These are phyloP conservation scores for Fusarium tjaetaba DNA, from an alignment of 2,329 filamentous ascomycete species.

Conservation along the genomic window DNA sequence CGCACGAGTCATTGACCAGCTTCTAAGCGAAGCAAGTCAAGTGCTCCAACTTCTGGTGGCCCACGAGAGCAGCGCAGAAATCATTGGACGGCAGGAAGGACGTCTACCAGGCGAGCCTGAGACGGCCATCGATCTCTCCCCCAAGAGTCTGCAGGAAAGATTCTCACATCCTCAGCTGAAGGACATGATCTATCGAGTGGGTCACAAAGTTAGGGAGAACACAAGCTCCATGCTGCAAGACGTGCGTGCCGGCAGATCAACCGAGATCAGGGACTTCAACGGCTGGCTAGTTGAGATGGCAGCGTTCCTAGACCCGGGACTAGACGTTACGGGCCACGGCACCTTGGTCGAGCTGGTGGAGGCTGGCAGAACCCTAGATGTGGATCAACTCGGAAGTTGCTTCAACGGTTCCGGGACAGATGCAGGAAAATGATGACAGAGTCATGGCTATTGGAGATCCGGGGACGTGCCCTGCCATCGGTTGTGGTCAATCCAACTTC, in stretches of 20 bases:
- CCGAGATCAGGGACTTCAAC: constrained; percentile 69
- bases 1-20: constrained; percentile 69
- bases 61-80: constrained; percentile 58
- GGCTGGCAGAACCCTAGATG: constrained; percentile 45
- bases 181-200: constrained; percentile 58
- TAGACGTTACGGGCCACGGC: constrained; percentile 53
- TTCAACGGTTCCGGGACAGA: constrained; percentile 36
- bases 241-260: constrained; percentile 59
- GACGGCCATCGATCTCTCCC: constrained; percentile 23
- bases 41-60: constrained; percentile 77
- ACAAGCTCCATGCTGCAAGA: constrained; percentile 72
- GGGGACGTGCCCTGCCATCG: constrained; percentile 18
- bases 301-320: constrained; percentile 47
- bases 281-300: constrained; percentile 65
- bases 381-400: constrained; percentile 47
- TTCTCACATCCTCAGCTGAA: constrained; percentile 57
- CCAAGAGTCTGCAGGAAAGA: constrained; percentile 46
- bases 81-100: constrained; percentile 45
- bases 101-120: neutral
- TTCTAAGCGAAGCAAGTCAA: constrained; percentile 78
- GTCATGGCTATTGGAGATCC: constrained; percentile 22
- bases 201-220: constrained; percentile 61
- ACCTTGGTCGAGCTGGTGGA: constrained; percentile 57
- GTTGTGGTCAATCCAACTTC: constrained; percentile 23
- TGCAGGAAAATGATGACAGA: constrained; percentile 22